These are phyloP conservation scores for Isoetes engelmannii DNA, from an alignment of 83 land plant genomes.

Conservation along the genomic window DNA sequence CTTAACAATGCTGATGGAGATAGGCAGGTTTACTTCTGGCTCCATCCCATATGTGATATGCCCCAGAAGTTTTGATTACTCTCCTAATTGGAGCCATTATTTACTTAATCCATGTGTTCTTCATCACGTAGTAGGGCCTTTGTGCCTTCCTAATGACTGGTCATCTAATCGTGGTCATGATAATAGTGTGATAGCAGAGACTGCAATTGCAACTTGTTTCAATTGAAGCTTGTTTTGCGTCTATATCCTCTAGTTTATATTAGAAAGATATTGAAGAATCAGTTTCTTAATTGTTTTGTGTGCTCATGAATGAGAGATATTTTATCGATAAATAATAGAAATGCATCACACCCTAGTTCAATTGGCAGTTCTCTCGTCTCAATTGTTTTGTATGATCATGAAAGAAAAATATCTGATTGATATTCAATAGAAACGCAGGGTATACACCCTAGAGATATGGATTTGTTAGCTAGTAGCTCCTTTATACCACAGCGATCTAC, in stretches of 20 bases:
- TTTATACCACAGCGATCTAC: conserved; percentile 43
- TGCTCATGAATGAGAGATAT: neutral
- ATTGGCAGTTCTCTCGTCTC: too few species aligned
- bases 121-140: too few species aligned
- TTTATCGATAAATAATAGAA: neutral
- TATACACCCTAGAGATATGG: conserved; percentile 42
- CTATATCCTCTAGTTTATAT: neutral
- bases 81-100: too few species aligned
- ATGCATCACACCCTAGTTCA: neutral
- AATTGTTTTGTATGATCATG: neutral
- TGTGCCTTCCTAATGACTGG: too few species aligned
- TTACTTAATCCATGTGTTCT: too few species aligned
- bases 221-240: too few species aligned
- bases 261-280: neutral
- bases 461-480: conserved; percentile 30
- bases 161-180: too few species aligned
- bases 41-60: too few species aligned
- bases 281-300: neutral
- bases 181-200: too few species aligned
- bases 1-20: neutral
- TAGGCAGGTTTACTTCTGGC: neutral
- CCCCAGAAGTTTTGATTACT: too few species aligned
- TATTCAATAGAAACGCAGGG: conserved; percentile 11
- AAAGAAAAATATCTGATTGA: neutral
- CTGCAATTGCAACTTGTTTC: too few species aligned